Percentiles rank a stretch among this genome's conserved stretches.
Evolutionary conservation across 257 asterid species (phyloP).

Genomic region (Nicotiana otophora): DNA sequence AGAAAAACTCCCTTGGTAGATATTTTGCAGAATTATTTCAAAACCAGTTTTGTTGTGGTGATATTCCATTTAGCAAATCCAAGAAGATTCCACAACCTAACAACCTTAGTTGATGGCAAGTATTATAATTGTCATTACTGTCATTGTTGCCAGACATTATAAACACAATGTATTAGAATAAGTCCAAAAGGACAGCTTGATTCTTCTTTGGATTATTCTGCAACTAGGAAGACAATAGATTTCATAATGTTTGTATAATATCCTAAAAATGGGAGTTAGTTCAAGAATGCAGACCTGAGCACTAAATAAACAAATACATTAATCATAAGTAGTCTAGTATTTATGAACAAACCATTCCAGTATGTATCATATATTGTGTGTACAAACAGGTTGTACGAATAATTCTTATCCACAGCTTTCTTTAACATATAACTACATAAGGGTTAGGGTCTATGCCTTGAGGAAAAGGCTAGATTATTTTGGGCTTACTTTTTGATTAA

Average conservation of each 20-base stretch:
- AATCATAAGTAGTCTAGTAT: not conserved
- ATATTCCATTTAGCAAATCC: not conserved
- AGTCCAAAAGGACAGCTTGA: not conserved
- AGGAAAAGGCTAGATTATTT: too few relatives aligned
- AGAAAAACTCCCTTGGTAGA: not conserved
- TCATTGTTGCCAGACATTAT: not conserved
- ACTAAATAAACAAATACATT: too few relatives aligned
- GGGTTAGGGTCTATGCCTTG: not conserved
- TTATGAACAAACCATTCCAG: not conserved
- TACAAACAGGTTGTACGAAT: not conserved
- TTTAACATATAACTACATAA: not conserved
- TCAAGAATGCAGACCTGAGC: too few relatives aligned
- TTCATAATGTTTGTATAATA: not conserved
- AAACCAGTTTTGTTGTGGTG: not conserved
- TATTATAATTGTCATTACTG: not conserved
- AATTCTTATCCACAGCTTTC: not conserved
- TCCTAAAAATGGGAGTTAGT: not conserved
- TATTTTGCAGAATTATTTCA: not conserved
- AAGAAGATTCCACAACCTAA: constrained; percentile 22
- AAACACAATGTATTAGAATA: not conserved
- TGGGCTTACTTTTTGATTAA: too few relatives aligned
- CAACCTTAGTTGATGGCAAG: constrained; percentile 5
- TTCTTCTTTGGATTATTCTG: constrained; percentile 14
- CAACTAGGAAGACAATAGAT: constrained; percentile 15
- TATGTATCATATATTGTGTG: not conserved